A percentile compares a stretch with the other conserved stretches of the same genome.
phyloP scores from a whole-genome alignment of 768 basidiomycete species.

The Podaxis sp. region DNA sequence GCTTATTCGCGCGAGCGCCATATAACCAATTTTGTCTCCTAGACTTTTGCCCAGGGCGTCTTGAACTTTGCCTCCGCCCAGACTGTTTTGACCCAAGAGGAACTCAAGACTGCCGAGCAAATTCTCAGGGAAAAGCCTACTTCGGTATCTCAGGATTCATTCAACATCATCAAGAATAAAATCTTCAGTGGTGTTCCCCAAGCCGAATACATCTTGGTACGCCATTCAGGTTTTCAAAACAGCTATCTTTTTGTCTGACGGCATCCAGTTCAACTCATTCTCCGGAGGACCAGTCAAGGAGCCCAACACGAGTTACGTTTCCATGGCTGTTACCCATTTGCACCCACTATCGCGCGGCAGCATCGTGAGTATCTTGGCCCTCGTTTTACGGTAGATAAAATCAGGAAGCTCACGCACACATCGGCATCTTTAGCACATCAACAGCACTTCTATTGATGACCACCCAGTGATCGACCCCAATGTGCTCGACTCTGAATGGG shows the following conservation, averaged over 20 bases:
- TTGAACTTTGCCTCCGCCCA: conserved; percentile 28
- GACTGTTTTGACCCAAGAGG: conserved; percentile 24
- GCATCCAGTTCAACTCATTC: conserved; percentile 31
- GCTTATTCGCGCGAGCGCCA: background rate
- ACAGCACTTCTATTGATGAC: conserved; percentile 58
- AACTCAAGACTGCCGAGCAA: conserved; percentile 23
- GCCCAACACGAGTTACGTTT: conserved; percentile 33
- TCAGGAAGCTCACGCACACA: too few species aligned
- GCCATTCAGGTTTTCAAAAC: background rate
- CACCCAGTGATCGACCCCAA: conserved; percentile 63
- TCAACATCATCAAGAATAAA: conserved; percentile 27
- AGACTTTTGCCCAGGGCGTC: conserved; percentile 32
- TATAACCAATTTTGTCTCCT: background rate
- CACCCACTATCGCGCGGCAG: conserved; percentile 49
- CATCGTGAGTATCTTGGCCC: conserved; percentile 22
- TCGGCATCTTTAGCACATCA: conserved; percentile 36
- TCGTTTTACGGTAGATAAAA: too few species aligned
- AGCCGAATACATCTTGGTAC: conserved; percentile 29
- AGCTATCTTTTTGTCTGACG: background rate
- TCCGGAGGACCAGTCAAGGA: conserved; percentile 27
- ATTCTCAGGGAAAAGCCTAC: conserved; percentile 28
- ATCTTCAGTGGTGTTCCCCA: conserved; percentile 29
- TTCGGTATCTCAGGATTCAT: conserved; percentile 26
- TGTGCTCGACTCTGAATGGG: conserved; percentile 32
- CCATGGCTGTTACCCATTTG: conserved; percentile 34